phyloP scores from a whole-genome alignment of 257 asterid species.

The Solanum arcanum region DNA sequence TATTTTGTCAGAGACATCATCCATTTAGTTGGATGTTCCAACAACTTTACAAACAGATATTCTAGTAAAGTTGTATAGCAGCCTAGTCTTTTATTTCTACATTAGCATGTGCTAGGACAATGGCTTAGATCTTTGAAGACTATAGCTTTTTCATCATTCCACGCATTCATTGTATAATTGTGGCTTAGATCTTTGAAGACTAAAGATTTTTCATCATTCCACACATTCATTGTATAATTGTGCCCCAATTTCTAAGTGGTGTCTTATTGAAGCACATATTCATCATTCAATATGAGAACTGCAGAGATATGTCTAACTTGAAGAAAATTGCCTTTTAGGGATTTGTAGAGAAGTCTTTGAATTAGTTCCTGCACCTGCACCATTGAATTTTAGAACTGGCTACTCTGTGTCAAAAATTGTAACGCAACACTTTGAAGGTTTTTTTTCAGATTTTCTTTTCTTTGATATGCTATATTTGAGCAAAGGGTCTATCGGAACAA shows the following conservation, averaged over 20 bases:
- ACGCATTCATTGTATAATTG: not conserved
- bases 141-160: not conserved
- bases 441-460: not conserved
- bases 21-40: not conserved
- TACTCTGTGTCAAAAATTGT: not conserved
- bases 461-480: not conserved
- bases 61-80: not conserved
- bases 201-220: not conserved
- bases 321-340: not conserved
- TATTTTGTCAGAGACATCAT: not conserved
- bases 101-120: not conserved
- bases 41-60: not conserved
- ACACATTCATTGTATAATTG: not conserved
- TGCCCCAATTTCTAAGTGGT: not conserved
- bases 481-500: not conserved
- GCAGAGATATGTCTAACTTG: not conserved
- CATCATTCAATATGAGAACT: not conserved
- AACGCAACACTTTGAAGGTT: not conserved
- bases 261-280: not conserved
- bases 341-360: not conserved
- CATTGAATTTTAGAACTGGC: not conserved
- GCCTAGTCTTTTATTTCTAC: not conserved
- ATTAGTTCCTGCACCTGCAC: not conserved
- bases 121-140: not conserved
- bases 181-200: not conserved